phyloP scores from a whole-genome alignment of 2,329 filamentous ascomycete species.

The Aspergillus fructus region DNA sequence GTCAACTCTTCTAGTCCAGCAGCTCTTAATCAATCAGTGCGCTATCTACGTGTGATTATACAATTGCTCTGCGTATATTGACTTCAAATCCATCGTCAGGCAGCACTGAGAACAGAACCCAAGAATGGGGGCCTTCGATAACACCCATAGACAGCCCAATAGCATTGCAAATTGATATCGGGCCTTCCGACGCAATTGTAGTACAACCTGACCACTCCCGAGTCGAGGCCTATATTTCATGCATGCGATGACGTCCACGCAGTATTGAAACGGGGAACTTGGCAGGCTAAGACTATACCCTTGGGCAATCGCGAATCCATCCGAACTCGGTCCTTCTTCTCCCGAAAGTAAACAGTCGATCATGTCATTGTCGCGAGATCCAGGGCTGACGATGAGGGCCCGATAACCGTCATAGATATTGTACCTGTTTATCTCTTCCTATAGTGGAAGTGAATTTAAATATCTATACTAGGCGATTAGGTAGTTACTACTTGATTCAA shows the following conservation, averaged over 20 bases:
- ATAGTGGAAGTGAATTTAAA: too few species aligned
- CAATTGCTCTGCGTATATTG: neutral
- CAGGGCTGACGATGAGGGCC: neutral
- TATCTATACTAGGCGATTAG: too few species aligned
- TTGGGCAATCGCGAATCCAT: neutral
- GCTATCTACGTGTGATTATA: neutral
- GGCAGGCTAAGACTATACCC: neutral
- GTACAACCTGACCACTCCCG: too few species aligned
- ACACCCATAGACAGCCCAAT: neutral
- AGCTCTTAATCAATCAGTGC: neutral
- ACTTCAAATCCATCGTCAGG: neutral
- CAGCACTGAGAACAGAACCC: neutral
- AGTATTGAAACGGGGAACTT: neutral
- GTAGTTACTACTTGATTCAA: too few species aligned
- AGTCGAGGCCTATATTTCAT: too few species aligned
- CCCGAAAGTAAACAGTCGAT: neutral
- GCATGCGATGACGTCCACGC: too few species aligned
- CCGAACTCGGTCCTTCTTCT: neutral
- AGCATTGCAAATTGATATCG: neutral
- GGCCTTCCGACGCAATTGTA: neutral
- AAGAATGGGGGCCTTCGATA: neutral
- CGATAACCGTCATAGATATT: neutral
- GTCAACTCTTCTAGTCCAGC: neutral
- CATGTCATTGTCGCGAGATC: neutral
- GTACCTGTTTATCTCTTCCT: too few species aligned